Evolutionary conservation across 345 rosid genomes (phyloP).

Genomic region (Linum trigynum): DNA sequence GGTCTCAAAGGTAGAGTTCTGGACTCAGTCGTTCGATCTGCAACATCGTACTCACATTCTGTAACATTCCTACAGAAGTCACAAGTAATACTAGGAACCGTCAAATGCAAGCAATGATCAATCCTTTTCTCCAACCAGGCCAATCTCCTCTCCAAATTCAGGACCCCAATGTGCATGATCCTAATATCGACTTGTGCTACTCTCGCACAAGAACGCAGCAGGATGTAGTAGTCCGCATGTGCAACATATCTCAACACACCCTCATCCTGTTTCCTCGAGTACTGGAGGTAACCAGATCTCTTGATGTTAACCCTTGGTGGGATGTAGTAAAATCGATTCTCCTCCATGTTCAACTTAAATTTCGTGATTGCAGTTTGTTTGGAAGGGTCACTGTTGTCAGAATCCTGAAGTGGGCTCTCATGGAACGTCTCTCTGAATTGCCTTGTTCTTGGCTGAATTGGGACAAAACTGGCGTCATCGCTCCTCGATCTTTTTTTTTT

Average conservation of each 20-base stretch:
- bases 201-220: conserved; percentile 61
- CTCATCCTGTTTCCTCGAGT: conserved; percentile 46
- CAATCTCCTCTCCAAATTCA: conserved; percentile 66
- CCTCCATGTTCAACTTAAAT: conserved; percentile 58
- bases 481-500: conserved; percentile 30
- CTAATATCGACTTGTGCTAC: conserved; percentile 50
- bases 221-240: conserved; percentile 76
- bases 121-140: conserved; percentile 66
- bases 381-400: conserved; percentile 1
- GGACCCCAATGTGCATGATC: conserved; percentile 56
- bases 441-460: conserved; percentile 14
- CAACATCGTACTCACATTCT: no score
- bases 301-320: conserved; percentile 55
- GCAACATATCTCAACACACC: conserved; percentile 47
- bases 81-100: conserved; percentile 37
- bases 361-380: conserved; percentile 23
- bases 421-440: conserved; percentile 13
- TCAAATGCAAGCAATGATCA: conserved; percentile 32
- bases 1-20: no score
- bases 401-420: conserved; percentile 12
- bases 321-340: conserved; percentile 52
- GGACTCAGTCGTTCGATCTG: no score
- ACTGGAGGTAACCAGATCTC: conserved; percentile 55
- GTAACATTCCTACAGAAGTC: conserved; percentile 26
- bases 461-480: conserved; percentile 10